Evolutionary conservation across 2,329 filamentous ascomycete genomes (phyloP).

Genomic region (Nemania sp.): DNA sequence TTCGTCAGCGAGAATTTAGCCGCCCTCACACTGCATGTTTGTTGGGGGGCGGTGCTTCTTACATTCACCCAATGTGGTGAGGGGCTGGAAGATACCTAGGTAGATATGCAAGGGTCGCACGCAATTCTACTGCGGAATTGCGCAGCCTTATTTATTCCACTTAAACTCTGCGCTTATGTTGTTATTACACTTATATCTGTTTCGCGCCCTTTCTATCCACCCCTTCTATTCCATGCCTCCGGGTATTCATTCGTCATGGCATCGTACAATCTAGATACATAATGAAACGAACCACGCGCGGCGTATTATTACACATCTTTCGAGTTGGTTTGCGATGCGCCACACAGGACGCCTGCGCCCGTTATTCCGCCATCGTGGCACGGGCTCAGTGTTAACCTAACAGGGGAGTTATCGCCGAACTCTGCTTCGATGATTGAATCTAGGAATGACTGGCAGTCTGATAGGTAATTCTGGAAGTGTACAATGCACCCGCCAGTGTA

Average conservation of each 20-base stretch:
- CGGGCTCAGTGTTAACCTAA: constrained; percentile 63
- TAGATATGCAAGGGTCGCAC: no score
- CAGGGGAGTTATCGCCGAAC: constrained; percentile 52
- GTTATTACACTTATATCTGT: background rate
- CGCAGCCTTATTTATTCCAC: background rate
- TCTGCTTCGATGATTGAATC: constrained; percentile 63
- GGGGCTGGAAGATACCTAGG: no score
- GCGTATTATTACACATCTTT: constrained; percentile 40
- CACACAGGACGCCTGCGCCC: constrained; percentile 71
- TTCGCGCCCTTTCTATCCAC: constrained; percentile 21
- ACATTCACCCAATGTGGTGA: no score
- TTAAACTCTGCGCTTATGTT: constrained; percentile 5
- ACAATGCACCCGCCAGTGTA: constrained; percentile 85
- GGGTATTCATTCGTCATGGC: constrained; percentile 34
- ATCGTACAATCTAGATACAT: constrained; percentile 30
- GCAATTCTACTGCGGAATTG: no score
- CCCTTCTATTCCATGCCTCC: constrained; percentile 26
- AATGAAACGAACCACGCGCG: constrained; percentile 16
- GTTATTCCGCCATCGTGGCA: constrained; percentile 73
- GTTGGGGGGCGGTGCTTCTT: no score
- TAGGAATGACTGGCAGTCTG: constrained; percentile 76
- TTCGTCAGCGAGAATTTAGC: no score
- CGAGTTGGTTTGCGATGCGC: constrained; percentile 55
- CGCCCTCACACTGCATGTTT: no score
- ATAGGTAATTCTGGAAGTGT: constrained; percentile 80